phyloP scores from a whole-genome alignment of 139 green algal genomes.

The Micractinium conductrix region DNA sequence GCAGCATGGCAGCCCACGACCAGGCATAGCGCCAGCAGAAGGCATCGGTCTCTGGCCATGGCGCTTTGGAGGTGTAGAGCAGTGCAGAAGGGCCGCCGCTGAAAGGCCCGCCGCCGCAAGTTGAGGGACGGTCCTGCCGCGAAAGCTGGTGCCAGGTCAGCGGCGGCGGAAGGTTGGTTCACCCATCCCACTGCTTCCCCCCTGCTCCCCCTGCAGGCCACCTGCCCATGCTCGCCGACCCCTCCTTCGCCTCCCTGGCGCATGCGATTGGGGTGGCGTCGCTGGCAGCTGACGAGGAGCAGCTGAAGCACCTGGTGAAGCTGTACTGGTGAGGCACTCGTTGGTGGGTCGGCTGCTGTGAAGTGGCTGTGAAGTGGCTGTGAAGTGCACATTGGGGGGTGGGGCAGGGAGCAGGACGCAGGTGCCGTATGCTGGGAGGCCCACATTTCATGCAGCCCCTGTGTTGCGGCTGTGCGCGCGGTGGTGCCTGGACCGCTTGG shows the following conservation, averaged over 20 bases:
- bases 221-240: constrained; percentile 88
- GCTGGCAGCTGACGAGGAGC: constrained; percentile 83
- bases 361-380: neutral
- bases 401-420: too few species aligned
- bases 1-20: too few species aligned
- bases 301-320: constrained; percentile 91
- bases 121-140: too few species aligned
- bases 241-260: constrained; percentile 76
- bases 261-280: constrained; percentile 87
- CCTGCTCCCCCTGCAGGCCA: constrained; percentile 66
- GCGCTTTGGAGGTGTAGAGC: too few species aligned
- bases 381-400: too few species aligned
- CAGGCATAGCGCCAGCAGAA: neutral
- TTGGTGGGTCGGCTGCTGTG: neutral
- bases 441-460: neutral
- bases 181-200: neutral
- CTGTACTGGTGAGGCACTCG: constrained; percentile 20
- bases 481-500: neutral
- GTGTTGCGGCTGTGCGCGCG: too few species aligned
- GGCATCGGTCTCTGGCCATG: neutral
- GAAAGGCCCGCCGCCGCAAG: too few species aligned
- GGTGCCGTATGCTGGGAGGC: too few species aligned
- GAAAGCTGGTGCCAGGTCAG: neutral
- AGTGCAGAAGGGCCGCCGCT: too few species aligned
- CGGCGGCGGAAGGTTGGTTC: neutral